phyloP scores from a whole-genome alignment of 768 basidiomycete genomes.

The Naematelia aurantialba region DNA sequence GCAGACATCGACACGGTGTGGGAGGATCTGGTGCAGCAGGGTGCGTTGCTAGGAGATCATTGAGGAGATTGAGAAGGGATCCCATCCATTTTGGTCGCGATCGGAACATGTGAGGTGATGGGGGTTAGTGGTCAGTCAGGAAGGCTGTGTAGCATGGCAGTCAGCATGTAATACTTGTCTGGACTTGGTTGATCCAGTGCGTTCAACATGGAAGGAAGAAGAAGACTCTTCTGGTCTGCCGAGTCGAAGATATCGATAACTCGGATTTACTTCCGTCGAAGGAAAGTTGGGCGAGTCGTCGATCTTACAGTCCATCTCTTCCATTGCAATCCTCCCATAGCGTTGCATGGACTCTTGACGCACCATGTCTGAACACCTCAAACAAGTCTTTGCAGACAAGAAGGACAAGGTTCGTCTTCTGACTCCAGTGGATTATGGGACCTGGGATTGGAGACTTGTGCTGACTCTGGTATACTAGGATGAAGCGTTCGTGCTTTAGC shows the following conservation, averaged over 20 bases:
- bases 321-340: neutral
- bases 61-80: neutral
- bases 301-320: neutral
- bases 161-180: too few relatives aligned
- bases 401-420: constrained; percentile 47
- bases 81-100: too few relatives aligned
- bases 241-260: neutral
- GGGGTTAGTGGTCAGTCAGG: too few relatives aligned
- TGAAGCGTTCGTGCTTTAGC: constrained; percentile 45
- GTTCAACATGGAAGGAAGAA: too few relatives aligned
- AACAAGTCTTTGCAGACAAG: constrained; percentile 66
- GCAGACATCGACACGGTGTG: too few relatives aligned
- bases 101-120: too few relatives aligned
- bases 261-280: neutral
- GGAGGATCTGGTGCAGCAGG: neutral
- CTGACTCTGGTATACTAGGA: constrained; percentile 28
- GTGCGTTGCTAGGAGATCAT: neutral
- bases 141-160: neutral
- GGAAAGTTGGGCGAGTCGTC: neutral
- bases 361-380: constrained; percentile 64
- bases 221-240: too few relatives aligned
- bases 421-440: neutral
- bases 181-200: too few relatives aligned
- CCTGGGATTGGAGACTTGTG: too few relatives aligned
- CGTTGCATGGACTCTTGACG: neutral